These are phyloP conservation scores for Daedaleopsis nitida DNA, from an alignment of 768 basidiomycete genomes.

Conservation along the genomic window DNA sequence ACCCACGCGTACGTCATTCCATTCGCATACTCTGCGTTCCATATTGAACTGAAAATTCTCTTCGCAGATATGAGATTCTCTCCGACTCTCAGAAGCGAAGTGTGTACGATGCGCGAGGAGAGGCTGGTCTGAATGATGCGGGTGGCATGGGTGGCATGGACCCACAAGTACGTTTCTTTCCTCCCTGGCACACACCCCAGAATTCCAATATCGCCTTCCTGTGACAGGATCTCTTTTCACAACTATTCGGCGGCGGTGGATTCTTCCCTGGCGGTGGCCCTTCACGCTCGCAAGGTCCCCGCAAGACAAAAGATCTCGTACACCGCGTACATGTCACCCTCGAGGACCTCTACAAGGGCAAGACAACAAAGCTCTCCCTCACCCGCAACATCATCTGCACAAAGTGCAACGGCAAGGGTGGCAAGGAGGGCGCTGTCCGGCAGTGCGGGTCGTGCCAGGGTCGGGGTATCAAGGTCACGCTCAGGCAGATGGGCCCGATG, in stretches of 20 bases:
- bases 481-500: slow-evolving; percentile 99
- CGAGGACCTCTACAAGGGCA: slow-evolving; percentile 98
- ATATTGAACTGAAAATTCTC: slow-evolving; percentile 53
- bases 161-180: slow-evolving; percentile 65
- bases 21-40: slow-evolving; percentile 5
- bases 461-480: slow-evolving; percentile 85
- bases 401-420: slow-evolving; percentile 95
- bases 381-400: slow-evolving; percentile 93
- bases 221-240: slow-evolving; percentile 88
- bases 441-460: slow-evolving; percentile 79
- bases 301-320: slow-evolving; percentile 97
- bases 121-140: slow-evolving; percentile 84
- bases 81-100: slow-evolving; percentile 83
- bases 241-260: slow-evolving; percentile 87
- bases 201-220: neutral
- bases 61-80: too few species aligned
- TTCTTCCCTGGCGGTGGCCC: slow-evolving; percentile 73
- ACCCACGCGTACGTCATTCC: slow-evolving; percentile 79
- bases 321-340: slow-evolving; percentile 96
- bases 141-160: slow-evolving; percentile 97
- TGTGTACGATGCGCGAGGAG: slow-evolving; percentile 89
- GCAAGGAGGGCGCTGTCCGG: slow-evolving; percentile 94
- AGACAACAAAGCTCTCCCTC: slow-evolving; percentile 95
- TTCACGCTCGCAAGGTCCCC: slow-evolving; percentile 61
- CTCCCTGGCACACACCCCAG: neutral